phyloP scores from a whole-genome alignment of 345 rosid genomes.

The Corchorus capsularis region DNA sequence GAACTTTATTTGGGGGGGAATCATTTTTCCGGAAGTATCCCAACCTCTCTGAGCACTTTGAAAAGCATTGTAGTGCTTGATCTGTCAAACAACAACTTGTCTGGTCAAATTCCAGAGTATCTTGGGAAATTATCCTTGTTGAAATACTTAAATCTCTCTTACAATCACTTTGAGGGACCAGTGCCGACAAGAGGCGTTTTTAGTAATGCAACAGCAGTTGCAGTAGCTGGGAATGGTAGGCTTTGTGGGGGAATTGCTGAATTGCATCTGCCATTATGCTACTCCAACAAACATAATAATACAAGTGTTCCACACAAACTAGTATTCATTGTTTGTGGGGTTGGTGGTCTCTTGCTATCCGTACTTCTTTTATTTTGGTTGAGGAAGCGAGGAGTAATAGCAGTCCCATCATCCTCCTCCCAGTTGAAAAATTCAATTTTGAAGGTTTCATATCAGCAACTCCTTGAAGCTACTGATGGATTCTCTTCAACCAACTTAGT shows the following conservation, averaged over 20 bases:
- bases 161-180: slow-evolving; percentile 27
- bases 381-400: neutral
- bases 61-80: neutral
- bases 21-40: slow-evolving; percentile 19
- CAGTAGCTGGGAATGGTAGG: slow-evolving; percentile 19
- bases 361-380: neutral
- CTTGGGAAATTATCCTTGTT: slow-evolving; percentile 8
- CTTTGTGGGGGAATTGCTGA: slow-evolving; percentile 27
- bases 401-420: neutral
- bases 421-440: neutral
- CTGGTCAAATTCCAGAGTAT: slow-evolving; percentile 26
- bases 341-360: neutral
- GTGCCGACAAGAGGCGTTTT: slow-evolving; percentile 32
- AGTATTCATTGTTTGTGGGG: neutral
- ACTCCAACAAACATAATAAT: neutral
- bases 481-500: slow-evolving; percentile 29
- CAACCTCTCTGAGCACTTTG: neutral
- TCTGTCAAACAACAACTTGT: slow-evolving; percentile 15
- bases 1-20: neutral
- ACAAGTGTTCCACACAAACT: neutral
- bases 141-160: slow-evolving; percentile 26
- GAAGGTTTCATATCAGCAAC: slow-evolving; percentile 26
- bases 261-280: slow-evolving; percentile 2
- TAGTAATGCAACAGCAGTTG: slow-evolving; percentile 13
- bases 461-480: slow-evolving; percentile 28